Evolutionary conservation across 495 filamentous ascomycete genomes (phyloP), one percentile per base, ranked within the genome.

Genomic region (Penicillium atrosanguineum): DNA sequence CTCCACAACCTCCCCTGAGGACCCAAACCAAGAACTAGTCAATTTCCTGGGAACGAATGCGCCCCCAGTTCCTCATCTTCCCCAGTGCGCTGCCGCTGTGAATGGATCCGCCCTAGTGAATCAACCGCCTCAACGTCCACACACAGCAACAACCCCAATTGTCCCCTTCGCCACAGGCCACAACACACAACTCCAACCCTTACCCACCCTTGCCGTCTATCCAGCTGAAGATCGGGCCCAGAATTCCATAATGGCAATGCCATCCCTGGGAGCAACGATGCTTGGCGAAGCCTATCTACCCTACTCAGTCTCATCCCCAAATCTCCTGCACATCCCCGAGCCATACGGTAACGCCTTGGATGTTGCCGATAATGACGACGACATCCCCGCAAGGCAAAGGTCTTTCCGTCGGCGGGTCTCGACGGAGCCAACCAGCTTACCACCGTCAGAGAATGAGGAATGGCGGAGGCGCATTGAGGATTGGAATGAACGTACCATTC

Each of bases 401-500:
- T 62, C 64, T 18, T 61, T 66, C 46, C 57, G 63, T 25, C 65
- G 69, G 26, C 69, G 73, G 6, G 71, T 68, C 7, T 74, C 69
- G 9, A 75, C 71, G 0, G 71, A 75, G 29, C 71, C 73, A 0
- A 62, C 55, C 14, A 70, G 63, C 48, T 61, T 69, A 18, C 61
- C 67, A 19, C 64, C 67, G 36, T 60, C 67, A 0, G 56, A 62
- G 15, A 69, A 69, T 26, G 67, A 74, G 46, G 69, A 71, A 42
- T 76, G 73, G 73, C 67, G 73, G 42, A 61, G 68, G 18, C 69
- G 73, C 3, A 76, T 76, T 37, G 65, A 73, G 42, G 70, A 75
- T 46, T 76, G 72, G 73, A 76, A 76, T 40, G 69, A 75, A 46
- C 62, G 63, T 46, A 76, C 73, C 1, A 73, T 76, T 21, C 64